Conservation (phyloP, 2,329 filamentous ascomycete genomes). For the Clonostachys rhizophaga region DNA sequence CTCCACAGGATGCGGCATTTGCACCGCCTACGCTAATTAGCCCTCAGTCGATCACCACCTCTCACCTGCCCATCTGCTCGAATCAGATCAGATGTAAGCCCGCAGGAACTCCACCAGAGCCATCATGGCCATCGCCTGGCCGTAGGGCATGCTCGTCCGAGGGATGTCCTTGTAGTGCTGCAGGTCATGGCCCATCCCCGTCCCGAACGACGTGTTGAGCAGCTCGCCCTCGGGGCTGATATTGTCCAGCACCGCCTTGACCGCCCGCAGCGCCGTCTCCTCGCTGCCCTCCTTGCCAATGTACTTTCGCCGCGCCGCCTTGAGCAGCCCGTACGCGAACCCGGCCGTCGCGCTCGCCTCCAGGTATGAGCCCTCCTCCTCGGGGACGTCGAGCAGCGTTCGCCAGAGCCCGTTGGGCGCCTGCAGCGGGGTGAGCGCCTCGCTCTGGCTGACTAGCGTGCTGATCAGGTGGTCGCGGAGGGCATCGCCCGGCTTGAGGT, state of each 20-base stretch:
- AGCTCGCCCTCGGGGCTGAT: constrained; percentile 66
- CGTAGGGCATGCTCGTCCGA: constrained; percentile 77
- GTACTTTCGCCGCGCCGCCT: constrained; percentile 66
- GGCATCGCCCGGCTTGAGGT: constrained; percentile 58
- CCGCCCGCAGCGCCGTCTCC: constrained; percentile 57
- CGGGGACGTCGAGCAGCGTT: constrained; percentile 66
- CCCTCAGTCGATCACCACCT: too few relatives aligned
- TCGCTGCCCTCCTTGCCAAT: constrained; percentile 54
- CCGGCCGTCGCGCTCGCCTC: constrained; percentile 77
- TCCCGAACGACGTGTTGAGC: constrained; percentile 72
- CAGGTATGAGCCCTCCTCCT: constrained; percentile 64
- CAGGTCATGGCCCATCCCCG: constrained; percentile 67
- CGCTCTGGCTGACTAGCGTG: constrained; percentile 65
- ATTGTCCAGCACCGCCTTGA: constrained; percentile 61
- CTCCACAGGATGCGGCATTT: too few relatives aligned
- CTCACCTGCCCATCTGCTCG: too few relatives aligned
- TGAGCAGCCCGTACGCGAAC: constrained; percentile 76
- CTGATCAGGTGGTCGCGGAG: constrained; percentile 54
- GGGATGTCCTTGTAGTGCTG: constrained; percentile 76
- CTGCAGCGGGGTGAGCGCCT: constrained; percentile 59
- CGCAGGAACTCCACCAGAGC: constrained; percentile 62
- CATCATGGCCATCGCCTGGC: constrained; percentile 83
- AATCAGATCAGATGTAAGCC: constrained; percentile 1
- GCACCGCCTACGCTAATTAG: too few relatives aligned
- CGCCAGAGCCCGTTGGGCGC: constrained; percentile 63